Conservation (phyloP, 2,329 filamentous ascomycete genomes). For the Phialemonium atrogriseum region DNA sequence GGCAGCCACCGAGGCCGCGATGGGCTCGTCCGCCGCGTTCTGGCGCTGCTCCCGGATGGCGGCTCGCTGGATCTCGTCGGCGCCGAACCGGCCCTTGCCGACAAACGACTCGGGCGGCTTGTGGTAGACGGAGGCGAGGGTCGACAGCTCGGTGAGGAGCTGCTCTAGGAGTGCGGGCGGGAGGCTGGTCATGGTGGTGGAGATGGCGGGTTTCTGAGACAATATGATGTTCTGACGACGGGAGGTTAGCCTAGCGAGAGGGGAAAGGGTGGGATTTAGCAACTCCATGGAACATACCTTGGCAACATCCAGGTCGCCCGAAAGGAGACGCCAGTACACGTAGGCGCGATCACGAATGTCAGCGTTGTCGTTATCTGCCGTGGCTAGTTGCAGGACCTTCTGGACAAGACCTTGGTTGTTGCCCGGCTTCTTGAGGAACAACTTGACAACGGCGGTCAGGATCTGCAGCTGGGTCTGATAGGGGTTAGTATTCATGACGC, state of each 20-base stretch:
- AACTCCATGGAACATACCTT: conserved; percentile 50
- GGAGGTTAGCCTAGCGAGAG: conserved; percentile 13
- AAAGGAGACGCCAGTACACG: conserved; percentile 95
- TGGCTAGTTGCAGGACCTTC: conserved; percentile 87
- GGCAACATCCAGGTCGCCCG: conserved; percentile 81
- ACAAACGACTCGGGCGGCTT: conserved; percentile 98
- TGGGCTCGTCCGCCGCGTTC: conserved; percentile 86
- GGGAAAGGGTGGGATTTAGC: not conserved
- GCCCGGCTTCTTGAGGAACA: conserved; percentile 94
- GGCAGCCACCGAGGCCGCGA: conserved; percentile 73
- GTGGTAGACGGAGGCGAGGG: conserved; percentile 94
- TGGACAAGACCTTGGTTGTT: conserved; percentile 87
- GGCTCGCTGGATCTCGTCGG: conserved; percentile 87
- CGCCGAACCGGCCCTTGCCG: conserved; percentile 86
- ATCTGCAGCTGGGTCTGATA: conserved; percentile 91
- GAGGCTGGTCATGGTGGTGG: conserved; percentile 85
- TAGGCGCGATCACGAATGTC: conserved; percentile 96
- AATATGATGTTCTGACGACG: conserved; percentile 68
- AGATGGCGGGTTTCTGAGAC: conserved; percentile 88
- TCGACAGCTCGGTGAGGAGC: conserved; percentile 86
- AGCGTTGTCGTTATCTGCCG: conserved; percentile 92
- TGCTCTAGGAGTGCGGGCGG: conserved; percentile 78
- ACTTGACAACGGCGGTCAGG: conserved; percentile 90
- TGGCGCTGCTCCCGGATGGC: conserved; percentile 95
- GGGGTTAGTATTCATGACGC: conserved; percentile 8